Evolutionary conservation across 306 rosid genomes (phyloP), one percentile per base, ranked within the genome.

Genomic region (Quillaja saponaria): DNA sequence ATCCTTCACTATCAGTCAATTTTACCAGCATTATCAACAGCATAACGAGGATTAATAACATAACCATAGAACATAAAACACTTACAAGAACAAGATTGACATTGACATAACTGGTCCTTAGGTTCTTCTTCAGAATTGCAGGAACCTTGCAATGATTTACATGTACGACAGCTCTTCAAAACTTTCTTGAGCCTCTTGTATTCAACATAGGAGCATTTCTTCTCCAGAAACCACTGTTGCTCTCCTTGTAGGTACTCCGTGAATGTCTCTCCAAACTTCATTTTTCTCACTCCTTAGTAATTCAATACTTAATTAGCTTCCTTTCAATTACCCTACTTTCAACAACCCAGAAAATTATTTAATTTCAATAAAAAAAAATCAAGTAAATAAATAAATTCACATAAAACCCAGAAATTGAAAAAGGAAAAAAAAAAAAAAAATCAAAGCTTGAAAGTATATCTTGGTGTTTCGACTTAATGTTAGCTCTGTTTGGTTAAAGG

Each of bases 191-290:
- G 72, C 61, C 84, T 72, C 65, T 80, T 76, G 21, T 88, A 91
- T 69, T 88, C 95, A 8, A 91, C 81, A 58, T 88, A 82, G 0
- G 82, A 84, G 68, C 90, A 82, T 52, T 88, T 80, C 12, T 67
- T 57, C 28, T 80, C 91, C 71, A 86, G 14, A 20, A 78, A 60
- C 61, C 73, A 16, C 41, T 80, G 84, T 25, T 66, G 59, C 74
- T 88, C 96, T 19, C 81, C 91, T 38, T 74, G 81, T 62, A 84
- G 78, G 39, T 82, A 91, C 77, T 88, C 95, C 34, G 42, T 65
- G 39, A 80, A 91, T 7, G 78, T 72, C 39, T 66, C 84, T 1
- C 95, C 97, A 66, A 88, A 91, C 78, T 91, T 91, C 97, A 84
- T 91, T 16, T 31, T 37, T 31, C 34, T 35, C 14, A 52, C 37